Base-by-base conservation (phyloP, 2,329 filamentous ascomycete species). In the Endothia cerciana region DNA sequence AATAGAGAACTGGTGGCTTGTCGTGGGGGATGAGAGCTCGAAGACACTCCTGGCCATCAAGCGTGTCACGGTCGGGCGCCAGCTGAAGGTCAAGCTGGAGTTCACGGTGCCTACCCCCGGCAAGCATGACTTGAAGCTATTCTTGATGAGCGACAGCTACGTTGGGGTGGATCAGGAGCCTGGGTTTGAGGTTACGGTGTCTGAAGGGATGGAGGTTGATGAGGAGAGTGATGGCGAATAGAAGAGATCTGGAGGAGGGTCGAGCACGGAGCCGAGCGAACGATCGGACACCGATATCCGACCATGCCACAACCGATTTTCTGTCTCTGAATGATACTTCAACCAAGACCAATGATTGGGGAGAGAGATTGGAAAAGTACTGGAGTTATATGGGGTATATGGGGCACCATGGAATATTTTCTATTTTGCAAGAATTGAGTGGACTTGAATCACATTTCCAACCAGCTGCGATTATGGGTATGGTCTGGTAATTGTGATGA, bases 1-100 rank as follows among this genome's bases (percentile, higher is more conserved):
- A 85, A 90, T 92, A 82, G 95, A 99, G 84, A 97, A 95, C 76
- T 99, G 94, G 94, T 99, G 95, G 95, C 81, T 99, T 64, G 92
- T 99, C 25, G 92, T 99, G 41, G 94, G 94, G 38, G 94, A 98
- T 72, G 93, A 97, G 80, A 91, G 88, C 76, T 92, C 91, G 49
- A 94, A 93, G 82, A 94, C 85, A 69, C 82, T 99, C 69, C 83
- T 98, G 65, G 94, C 92, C 2, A 97, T 98, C 82, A 99, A 98
- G 85, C 88, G 94, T 71, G 90, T 99, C 67, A 97, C 94, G 1
- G 90, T 99, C 69, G 91, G 89, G 49, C 87, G 86, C 72, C 89
- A 91, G 75, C 80, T 97, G 72, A 90, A 92, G 73, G 86, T 93
- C 65, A 89, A 88, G 74, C 81, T 99, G 69, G 94, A 98, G 79